Evolutionary conservation across 768 basidiomycete genomes (phyloP).

Genomic region (Boletus tylopilopsis): DNA sequence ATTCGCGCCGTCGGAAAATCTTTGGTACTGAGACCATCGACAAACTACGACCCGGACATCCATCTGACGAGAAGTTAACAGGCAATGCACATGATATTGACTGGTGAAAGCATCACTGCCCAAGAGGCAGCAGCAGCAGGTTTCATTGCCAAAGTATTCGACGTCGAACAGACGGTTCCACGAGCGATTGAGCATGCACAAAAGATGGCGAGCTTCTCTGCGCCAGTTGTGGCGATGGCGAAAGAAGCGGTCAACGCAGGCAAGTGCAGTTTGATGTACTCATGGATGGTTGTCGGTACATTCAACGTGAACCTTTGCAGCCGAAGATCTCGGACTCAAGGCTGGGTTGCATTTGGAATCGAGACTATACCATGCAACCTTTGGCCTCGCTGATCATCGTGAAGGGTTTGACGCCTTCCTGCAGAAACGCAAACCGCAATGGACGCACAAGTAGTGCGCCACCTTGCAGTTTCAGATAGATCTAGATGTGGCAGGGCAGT

Average conservation of each 20-base stretch:
- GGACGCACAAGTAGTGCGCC: conserved; percentile 36
- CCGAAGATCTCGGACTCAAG: conserved; percentile 43
- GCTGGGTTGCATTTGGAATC: conserved; percentile 46
- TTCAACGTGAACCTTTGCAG: conserved; percentile 22
- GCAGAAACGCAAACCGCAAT: conserved; percentile 42
- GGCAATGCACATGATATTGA: conserved; percentile 57
- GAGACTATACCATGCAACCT: conserved; percentile 47
- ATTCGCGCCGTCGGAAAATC: conserved; percentile 85
- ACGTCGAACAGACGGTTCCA: conserved; percentile 36
- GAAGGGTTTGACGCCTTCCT: conserved; percentile 50
- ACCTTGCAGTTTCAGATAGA: not conserved
- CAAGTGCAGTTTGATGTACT: conserved; percentile 17
- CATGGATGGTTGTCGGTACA: not conserved
- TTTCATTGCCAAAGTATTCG: conserved; percentile 44
- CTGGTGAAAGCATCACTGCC: conserved; percentile 45
- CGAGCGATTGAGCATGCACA: conserved; percentile 42
- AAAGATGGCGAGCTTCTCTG: conserved; percentile 31
- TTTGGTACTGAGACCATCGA: conserved; percentile 13
- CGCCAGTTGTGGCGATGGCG: conserved; percentile 34
- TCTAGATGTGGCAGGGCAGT: not conserved
- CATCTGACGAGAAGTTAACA: conserved; percentile 9
- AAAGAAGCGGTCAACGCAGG: conserved; percentile 52
- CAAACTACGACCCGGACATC: not conserved
- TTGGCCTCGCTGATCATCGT: conserved; percentile 45
- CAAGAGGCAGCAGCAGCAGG: conserved; percentile 45